Base-by-base conservation (phyloP, 1,284 basidiomycete genomes). In the Fistulinella cinereoalba region DNA sequence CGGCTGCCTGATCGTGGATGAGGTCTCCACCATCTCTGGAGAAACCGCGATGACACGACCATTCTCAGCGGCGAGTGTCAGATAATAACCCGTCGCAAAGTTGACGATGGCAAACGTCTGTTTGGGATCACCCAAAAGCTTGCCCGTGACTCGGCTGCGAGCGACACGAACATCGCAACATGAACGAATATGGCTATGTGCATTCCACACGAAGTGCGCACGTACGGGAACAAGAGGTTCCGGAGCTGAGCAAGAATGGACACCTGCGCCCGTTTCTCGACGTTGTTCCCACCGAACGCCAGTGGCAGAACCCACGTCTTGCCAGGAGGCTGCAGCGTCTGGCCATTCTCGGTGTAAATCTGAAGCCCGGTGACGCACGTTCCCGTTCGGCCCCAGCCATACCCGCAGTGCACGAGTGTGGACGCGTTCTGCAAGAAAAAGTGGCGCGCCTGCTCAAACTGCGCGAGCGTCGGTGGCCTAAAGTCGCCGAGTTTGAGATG, bases 401-500 rank as follows among this genome's bases (percentile, higher is more conserved):
- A 52, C 6, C 53, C 52, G 3, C 52, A 54, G 11, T 53, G 46
- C 4, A 53, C 43, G 7, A 53, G 27, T 8, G 51, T 53, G 2
- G 42, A 38, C n/a, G 16, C 45, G 25, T 47, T 55, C 22, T 29
- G 21, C 21, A 47, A 16, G 44, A 55, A 52, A 28, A 54, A 53
- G 6, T 46, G 33, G 29, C 43, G 29, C n/a, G 49, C 52, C 37
- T 48, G 49, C 22, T 37, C 42, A 21, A 52, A 43, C 21, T 52
- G 50, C 9, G 25, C 29, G 16, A 46, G 42, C 4, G 53, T 46
- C 16, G 53, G 50, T 9, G 43, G 45, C 10, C 41, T 43, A 33
- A 54, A 53, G 42, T 54, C 53, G 8, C 42, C 44, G 2, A 54
- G 44, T 22, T 37, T 41, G 45, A 56, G 41, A 41, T 56, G 53